Conservation (phyloP, 2,329 filamentous ascomycete genomes). For the Trichothecium sympodiale region DNA sequence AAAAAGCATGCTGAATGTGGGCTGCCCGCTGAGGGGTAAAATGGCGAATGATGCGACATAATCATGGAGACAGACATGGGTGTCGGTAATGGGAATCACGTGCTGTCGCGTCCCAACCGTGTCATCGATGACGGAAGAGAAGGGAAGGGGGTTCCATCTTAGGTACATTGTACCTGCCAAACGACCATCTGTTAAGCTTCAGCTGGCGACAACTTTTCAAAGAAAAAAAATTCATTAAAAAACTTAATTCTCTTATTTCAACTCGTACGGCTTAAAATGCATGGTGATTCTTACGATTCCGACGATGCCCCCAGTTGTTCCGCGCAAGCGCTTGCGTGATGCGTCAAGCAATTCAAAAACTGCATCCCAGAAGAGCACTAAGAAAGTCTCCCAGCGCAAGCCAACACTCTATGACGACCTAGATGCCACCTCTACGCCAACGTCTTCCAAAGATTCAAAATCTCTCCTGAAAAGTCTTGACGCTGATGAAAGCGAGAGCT, state of each 20-base stretch:
- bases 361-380: conserved; percentile 16
- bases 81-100: conserved; percentile 12
- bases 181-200: no score
- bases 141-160: no score
- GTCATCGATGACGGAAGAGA: conserved; percentile 15
- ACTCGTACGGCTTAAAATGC: conserved; percentile 8
- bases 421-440: conserved; percentile 35
- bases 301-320: conserved; percentile 56
- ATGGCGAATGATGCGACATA: no score
- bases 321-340: conserved; percentile 52
- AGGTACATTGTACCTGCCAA: no score
- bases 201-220: no score
- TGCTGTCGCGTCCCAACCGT: conserved; percentile 15
- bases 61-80: no score
- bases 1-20: neutral
- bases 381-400: conserved; percentile 28
- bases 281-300: conserved; percentile 1
- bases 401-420: conserved; percentile 50
- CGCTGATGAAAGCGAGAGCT: conserved; percentile 33
- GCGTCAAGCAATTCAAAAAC: conserved; percentile 17
- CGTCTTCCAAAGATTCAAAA: conserved; percentile 16
- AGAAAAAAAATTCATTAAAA: no score
- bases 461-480: conserved; percentile 32
- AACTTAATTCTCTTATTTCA: no score
- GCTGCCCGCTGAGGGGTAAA: no score